phyloP scores from a whole-genome alignment of 106 monocot species.

The Hemerocallis citrina region DNA sequence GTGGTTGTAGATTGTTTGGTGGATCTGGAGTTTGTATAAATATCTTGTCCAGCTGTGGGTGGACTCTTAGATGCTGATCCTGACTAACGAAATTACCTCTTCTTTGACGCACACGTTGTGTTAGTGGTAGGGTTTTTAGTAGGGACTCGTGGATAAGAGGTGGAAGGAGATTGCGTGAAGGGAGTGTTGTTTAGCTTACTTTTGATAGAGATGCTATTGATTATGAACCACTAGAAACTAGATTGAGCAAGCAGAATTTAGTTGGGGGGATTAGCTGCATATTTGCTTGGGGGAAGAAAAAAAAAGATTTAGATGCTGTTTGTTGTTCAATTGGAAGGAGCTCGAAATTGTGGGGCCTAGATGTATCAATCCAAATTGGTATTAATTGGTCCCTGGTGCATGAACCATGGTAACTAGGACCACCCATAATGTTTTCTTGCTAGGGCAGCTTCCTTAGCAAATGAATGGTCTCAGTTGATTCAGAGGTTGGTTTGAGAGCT shows the following conservation, averaged over 20 bases:
- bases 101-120: neutral
- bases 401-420: neutral
- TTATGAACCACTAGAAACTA: neutral
- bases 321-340: neutral
- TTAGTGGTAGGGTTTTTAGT: no score
- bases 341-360: neutral
- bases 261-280: neutral
- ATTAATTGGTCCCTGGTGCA: neutral
- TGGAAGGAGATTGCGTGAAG: constrained; percentile 1
- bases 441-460: neutral
- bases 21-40: neutral
- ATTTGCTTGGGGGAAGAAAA: neutral
- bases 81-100: neutral
- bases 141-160: neutral
- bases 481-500: no score
- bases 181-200: neutral
- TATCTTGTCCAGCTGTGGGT: neutral
- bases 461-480: neutral
- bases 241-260: neutral
- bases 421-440: no score
- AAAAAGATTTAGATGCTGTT: neutral
- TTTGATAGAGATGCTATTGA: neutral
- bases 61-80: neutral
- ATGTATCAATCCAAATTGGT: neutral
- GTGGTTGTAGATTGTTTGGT: neutral